Percentiles rank a stretch among this genome's conserved stretches.
These are phyloP conservation scores for Phytophthora litchii DNA, from an alignment of 352 stramenopile species.

Conservation along the genomic window DNA sequence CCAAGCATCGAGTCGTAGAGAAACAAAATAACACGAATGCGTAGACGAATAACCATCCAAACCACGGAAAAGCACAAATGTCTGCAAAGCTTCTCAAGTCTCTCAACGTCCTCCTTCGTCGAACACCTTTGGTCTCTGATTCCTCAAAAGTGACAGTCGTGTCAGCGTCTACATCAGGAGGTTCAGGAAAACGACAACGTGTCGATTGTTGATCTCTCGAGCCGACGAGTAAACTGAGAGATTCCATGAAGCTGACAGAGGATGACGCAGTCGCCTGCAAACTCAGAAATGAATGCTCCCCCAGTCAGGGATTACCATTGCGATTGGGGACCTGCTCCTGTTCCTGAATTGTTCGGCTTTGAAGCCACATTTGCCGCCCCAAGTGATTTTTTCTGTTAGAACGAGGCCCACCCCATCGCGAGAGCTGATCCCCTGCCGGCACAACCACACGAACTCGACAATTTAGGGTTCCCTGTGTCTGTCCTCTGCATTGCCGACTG, in stretches of 20 bases:
- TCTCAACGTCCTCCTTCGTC: not conserved
- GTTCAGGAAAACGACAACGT: slow-evolving; percentile 16
- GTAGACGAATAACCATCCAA: slow-evolving; percentile 33
- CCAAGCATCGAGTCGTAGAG: slow-evolving; percentile 11
- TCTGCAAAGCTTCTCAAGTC: slow-evolving; percentile 4
- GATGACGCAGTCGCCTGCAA: slow-evolving; percentile 4
- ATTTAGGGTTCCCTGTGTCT: not conserved
- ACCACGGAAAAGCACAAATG: slow-evolving; percentile 10
- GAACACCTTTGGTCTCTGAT: slow-evolving; percentile 11
- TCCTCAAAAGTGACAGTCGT: not conserved
- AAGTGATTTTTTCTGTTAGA: slow-evolving; percentile 31
- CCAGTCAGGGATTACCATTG: slow-evolving; percentile 4
- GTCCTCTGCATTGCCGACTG: too few species aligned
- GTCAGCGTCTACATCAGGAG: not conserved
- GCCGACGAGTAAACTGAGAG: slow-evolving; percentile 10
- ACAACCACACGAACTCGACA: slow-evolving; percentile 22
- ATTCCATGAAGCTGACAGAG: slow-evolving; percentile 16
- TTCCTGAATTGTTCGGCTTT: slow-evolving; percentile 5
- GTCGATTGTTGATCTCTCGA: slow-evolving; percentile 17
- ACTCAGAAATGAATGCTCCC: slow-evolving; percentile 14
- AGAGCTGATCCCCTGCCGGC: slow-evolving; percentile 5
- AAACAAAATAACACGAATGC: slow-evolving; percentile 24
- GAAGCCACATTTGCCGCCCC: slow-evolving; percentile 5
- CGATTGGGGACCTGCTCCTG: too few species aligned
- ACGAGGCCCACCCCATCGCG: slow-evolving; percentile 16